Evolutionary conservation across 2,329 filamentous ascomycete genomes (phyloP), one percentile per base, ranked within the genome.

Genomic region (Fusarium tjaetaba): DNA sequence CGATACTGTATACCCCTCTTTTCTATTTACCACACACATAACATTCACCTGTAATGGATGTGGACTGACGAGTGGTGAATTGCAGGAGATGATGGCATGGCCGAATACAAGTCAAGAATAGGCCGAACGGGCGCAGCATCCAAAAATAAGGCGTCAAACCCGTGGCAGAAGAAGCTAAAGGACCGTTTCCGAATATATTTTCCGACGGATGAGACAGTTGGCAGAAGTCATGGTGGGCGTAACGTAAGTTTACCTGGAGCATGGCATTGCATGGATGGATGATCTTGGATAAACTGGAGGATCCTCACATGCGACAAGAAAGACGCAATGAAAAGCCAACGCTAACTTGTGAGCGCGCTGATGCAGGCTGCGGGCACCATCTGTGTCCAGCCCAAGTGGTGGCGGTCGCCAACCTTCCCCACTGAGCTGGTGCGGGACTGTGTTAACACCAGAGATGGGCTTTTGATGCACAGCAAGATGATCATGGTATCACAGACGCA

Each of bases 401-500:
- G 92, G 87, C 85, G 91, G 46, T 84, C 87, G 2, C 70, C 86
- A 5, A 88, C 84, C 0, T 98, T 98, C 77, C 96, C 96, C 8
- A 88, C 86, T 46, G 82, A 89, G 45, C 84, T 94, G 36, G 84
- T 98, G 77, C 89, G 91, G 58, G 94, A 98, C 80, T 95, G 92
- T 79, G 85, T 91, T 72, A 97, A 93, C 72, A 88, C 85, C 30
- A 87, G 95, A 41, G 75, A 83, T 6, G 93, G 94, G 2, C 80
- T 98, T 28, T 84, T 99, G 71, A 94, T 97, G 85, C 96, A 99
- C 82, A 97, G 90, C 83, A 99, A 99, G 84, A 86, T 94, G 73
- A 83, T 91, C 61, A 84, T 89, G 58, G 88, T 89, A 58, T 68
- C 57, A 32, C 57, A 56, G 52, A 70, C 45, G 61, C 55, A 72